A percentile compares a stretch with the other conserved stretches of the same genome.
These are phyloP conservation scores for Aspergillus sp. DNA, from an alignment of 2,329 filamentous ascomycete genomes.

Conservation along the genomic window DNA sequence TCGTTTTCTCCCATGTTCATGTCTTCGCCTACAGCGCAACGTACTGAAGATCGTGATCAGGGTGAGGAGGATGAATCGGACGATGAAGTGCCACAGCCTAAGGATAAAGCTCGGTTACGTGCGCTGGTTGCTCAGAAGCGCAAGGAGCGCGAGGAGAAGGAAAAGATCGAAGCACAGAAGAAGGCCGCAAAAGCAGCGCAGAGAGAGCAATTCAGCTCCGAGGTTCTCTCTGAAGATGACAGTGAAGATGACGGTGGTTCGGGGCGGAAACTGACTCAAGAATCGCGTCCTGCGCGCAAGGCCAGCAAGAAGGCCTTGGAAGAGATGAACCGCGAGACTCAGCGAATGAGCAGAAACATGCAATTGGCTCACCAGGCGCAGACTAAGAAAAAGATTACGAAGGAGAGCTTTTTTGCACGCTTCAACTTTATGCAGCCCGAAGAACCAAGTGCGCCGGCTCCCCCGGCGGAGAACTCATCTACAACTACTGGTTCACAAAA, in stretches of 20 bases:
- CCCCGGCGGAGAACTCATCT: slow-evolving; percentile 25
- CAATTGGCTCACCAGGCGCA: slow-evolving; percentile 85
- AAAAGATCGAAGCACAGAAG: slow-evolving; percentile 50
- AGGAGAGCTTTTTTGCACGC: slow-evolving; percentile 72
- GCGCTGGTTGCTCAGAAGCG: slow-evolving; percentile 71
- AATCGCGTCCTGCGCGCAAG: slow-evolving; percentile 65
- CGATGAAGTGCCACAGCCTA: slow-evolving; percentile 20
- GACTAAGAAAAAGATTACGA: slow-evolving; percentile 86
- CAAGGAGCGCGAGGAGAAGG: slow-evolving; percentile 63
- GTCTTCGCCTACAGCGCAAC: slow-evolving; percentile 24
- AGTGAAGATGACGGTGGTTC: slow-evolving; percentile 57
- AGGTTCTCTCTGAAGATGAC: slow-evolving; percentile 46
- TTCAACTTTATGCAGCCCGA: slow-evolving; percentile 67
- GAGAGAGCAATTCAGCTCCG: slow-evolving; percentile 29
- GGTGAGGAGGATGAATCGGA: slow-evolving; percentile 16
- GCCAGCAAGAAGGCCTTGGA: slow-evolving; percentile 92
- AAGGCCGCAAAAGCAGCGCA: slow-evolving; percentile 29
- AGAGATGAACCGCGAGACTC: slow-evolving; percentile 92
- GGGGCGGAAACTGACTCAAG: slow-evolving; percentile 64
- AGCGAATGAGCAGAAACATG: slow-evolving; percentile 83
- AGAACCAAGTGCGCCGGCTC: slow-evolving; percentile 14
- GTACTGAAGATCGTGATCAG: slow-evolving; percentile 8
- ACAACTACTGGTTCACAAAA: slow-evolving; percentile 49
- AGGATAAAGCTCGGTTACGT: slow-evolving; percentile 58
- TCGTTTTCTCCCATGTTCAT: slow-evolving; percentile 43